Percentiles rank a stretch among this genome's conserved stretches.
phyloP scores from a whole-genome alignment of 768 basidiomycete genomes.

The Nevesoporus exiguus region DNA sequence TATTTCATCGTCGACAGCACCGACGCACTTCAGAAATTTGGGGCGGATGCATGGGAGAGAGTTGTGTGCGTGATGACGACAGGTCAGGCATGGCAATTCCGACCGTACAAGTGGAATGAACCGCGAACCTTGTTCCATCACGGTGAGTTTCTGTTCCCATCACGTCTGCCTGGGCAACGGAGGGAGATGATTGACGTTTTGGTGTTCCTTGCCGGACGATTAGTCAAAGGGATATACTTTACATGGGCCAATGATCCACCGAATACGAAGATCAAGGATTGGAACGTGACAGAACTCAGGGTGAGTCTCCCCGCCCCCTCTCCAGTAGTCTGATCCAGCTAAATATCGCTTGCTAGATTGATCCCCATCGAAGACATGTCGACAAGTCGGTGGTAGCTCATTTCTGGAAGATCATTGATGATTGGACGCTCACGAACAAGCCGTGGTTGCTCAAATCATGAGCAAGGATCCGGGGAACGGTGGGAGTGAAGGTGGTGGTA shows the following conservation, averaged over 20 bases:
- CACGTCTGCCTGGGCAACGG: not conserved
- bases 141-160: conserved; percentile 42
- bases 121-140: conserved; percentile 91
- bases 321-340: not conserved
- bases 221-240: conserved; percentile 94
- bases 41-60: conserved; percentile 91
- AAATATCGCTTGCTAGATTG: conserved; percentile 59
- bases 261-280: conserved; percentile 86
- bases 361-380: conserved; percentile 81
- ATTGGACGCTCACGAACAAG: conserved; percentile 79
- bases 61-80: conserved; percentile 99
- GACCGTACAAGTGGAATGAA: conserved; percentile 95
- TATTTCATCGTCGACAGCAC: conserved; percentile 92
- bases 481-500: no score
- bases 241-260: conserved; percentile 93
- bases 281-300: conserved; percentile 96
- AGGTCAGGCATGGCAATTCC: conserved; percentile 97
- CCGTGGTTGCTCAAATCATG: conserved; percentile 52
- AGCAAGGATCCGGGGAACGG: not conserved
- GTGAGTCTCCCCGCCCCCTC: conserved; percentile 33
- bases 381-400: conserved; percentile 94
- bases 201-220: not conserved
- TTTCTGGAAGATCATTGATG: conserved; percentile 92
- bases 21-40: conserved; percentile 90
- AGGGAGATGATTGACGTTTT: not conserved